Conservation (phyloP, 163 green algal genomes). For the Chlamydomonas reinhardtii region DNA sequence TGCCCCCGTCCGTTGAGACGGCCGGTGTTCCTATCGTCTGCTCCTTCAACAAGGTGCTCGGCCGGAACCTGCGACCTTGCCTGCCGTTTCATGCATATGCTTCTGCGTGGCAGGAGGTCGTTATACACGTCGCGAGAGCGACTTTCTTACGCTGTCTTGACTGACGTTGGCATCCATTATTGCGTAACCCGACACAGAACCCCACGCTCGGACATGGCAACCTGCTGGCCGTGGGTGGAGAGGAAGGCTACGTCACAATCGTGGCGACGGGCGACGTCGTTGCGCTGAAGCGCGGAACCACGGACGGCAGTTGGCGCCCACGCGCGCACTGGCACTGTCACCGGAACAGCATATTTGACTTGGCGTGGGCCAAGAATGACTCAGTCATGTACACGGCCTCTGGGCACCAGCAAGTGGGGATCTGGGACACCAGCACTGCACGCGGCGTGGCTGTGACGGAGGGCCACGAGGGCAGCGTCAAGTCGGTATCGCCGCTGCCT, state of each 20-base stretch:
- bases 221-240: conserved; percentile 33
- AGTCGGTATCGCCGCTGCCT: conserved; percentile 5
- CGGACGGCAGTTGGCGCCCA: conserved; percentile 31
- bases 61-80: too few species aligned
- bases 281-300: not conserved
- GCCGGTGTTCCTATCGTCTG: not conserved
- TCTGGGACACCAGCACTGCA: conserved; percentile 37
- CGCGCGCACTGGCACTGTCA: conserved; percentile 43
- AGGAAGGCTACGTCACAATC: conserved; percentile 34
- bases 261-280: not conserved
- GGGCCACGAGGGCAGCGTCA: conserved; percentile 37
- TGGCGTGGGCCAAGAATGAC: conserved; percentile 44
- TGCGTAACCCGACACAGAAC: not conserved
- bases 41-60: conserved; percentile 23
- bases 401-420: conserved; percentile 28
- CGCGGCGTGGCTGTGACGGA: not conserved
- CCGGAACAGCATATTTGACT: conserved; percentile 43
- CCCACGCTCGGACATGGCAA: not conserved
- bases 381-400: conserved; percentile 38
- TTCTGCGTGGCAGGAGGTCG: too few species aligned
- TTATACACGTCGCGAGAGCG: too few species aligned
- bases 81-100: too few species aligned
- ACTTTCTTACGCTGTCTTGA: too few species aligned
- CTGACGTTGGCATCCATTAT: too few species aligned
- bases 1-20: not conserved